Conservation (phyloP, 345 rosid species). For the Erysimum cheiranthoides region DNA sequence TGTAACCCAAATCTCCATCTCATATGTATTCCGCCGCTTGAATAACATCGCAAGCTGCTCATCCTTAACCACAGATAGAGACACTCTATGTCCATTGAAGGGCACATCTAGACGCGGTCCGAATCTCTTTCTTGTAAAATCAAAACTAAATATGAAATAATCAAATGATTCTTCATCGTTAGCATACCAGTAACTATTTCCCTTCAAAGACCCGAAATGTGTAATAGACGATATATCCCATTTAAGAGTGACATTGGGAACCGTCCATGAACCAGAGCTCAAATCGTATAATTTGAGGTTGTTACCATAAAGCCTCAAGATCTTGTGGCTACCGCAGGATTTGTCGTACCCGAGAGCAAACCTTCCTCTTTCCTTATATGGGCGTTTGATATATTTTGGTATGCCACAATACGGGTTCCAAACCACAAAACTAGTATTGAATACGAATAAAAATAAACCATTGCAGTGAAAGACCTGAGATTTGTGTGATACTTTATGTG, state of each 20-base stretch:
- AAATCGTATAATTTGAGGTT: background rate
- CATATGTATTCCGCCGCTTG: background rate
- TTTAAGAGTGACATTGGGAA: background rate
- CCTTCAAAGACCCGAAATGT: background rate
- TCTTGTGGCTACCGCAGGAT: slow-evolving; percentile 12
- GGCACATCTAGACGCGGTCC: background rate
- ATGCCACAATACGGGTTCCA: slow-evolving; percentile 18
- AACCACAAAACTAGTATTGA: slow-evolving; percentile 1
- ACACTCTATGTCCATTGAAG: background rate
- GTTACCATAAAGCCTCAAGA: background rate
- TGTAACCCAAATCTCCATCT: slow-evolving; percentile 9
- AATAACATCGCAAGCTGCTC: background rate
- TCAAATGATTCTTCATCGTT: background rate
- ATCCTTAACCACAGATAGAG: slow-evolving; percentile 11
- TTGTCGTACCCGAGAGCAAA: slow-evolving; percentile 15
- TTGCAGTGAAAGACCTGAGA: too few species aligned
- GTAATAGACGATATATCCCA: background rate
- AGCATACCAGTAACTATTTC: background rate
- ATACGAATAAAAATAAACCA: slow-evolving; percentile 1
- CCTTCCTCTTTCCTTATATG: too few species aligned
- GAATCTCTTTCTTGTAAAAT: background rate
- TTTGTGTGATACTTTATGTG: too few species aligned
- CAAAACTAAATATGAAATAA: background rate
- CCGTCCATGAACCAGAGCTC: slow-evolving; percentile 5
- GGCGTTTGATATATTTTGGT: too few species aligned